phyloP scores from a whole-genome alignment of 371 early-diverging fungal genomes.

The Actinomortierella wolfii region DNA sequence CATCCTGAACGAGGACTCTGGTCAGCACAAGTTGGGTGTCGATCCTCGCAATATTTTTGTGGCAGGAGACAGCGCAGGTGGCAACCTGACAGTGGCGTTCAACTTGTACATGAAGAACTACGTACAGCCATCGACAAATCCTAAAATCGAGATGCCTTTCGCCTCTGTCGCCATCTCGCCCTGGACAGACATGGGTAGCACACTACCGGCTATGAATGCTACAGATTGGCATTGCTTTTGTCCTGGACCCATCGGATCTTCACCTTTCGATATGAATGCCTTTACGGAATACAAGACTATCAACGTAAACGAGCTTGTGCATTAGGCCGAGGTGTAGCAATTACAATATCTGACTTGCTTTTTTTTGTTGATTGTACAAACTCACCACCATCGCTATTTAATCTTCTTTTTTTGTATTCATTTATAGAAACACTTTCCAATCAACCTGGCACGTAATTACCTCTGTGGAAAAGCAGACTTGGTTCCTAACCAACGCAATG shows the following conservation, averaged over 20 bases:
- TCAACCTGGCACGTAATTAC: background rate
- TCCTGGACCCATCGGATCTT: conserved; percentile 23
- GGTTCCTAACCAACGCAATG: background rate
- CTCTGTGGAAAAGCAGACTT: background rate
- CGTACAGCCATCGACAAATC: conserved; percentile 30
- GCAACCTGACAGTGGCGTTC: conserved; percentile 55
- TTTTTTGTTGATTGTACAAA: too few relatives aligned
- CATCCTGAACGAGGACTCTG: conserved; percentile 15
- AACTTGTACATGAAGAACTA: conserved; percentile 24
- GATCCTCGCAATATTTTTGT: conserved; percentile 50
- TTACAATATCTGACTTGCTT: too few relatives aligned
- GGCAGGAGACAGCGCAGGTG: conserved; percentile 71
- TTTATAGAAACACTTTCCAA: background rate
- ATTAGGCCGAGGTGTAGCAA: too few relatives aligned
- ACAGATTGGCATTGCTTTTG: conserved; percentile 37
- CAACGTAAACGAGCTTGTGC: too few relatives aligned
- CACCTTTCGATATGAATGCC: conserved; percentile 16
- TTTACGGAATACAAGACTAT: conserved; percentile 15
- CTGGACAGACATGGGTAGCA: conserved; percentile 24
- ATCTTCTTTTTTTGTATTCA: too few relatives aligned
- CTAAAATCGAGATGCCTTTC: conserved; percentile 13
- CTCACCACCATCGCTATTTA: too few relatives aligned
- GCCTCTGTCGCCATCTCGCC: conserved; percentile 6
- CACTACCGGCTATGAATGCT: conserved; percentile 23
- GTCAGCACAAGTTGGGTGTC: conserved; percentile 11